These are phyloP conservation scores for Colletotrichum agaves DNA, from an alignment of 2,329 filamentous ascomycete species.

Conservation along the genomic window DNA sequence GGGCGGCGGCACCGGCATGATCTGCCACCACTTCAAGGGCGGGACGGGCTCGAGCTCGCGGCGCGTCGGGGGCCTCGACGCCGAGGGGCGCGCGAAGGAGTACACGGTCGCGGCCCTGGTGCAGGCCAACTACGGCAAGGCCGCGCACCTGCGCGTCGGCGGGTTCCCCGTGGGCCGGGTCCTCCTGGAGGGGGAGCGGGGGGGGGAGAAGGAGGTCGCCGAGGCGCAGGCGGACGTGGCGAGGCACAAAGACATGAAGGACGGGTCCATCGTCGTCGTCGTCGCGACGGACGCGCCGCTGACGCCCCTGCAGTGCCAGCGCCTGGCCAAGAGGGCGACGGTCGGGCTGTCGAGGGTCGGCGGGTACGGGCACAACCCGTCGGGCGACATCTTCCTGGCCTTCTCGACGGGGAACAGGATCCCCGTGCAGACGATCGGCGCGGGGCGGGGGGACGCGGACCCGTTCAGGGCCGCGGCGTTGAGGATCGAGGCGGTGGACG, in stretches of 20 bases:
- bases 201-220: constrained; percentile 52
- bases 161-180: constrained; percentile 71
- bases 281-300: constrained; percentile 70
- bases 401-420: constrained; percentile 70
- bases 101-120: constrained; percentile 72
- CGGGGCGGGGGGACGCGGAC: constrained; percentile 48
- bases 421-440: constrained; percentile 53
- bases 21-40: constrained; percentile 73
- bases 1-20: constrained; percentile 76
- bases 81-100: constrained; percentile 43
- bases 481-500: constrained; percentile 61
- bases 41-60: constrained; percentile 73
- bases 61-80: constrained; percentile 59
- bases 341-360: constrained; percentile 70
- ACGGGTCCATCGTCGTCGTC: constrained; percentile 71
- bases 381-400: constrained; percentile 74
- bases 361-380: constrained; percentile 69
- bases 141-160: constrained; percentile 65
- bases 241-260: constrained; percentile 60
- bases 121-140: constrained; percentile 73
- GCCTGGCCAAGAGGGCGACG: constrained; percentile 69
- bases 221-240: constrained; percentile 43
- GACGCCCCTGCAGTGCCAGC: constrained; percentile 65
- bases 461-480: constrained; percentile 51
- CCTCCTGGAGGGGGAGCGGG: too few species aligned